Evolutionary conservation across 2,329 filamentous ascomycete species (phyloP), one percentile per base, ranked within the genome.

Genomic region (Pestalotiopsis sp.): DNA sequence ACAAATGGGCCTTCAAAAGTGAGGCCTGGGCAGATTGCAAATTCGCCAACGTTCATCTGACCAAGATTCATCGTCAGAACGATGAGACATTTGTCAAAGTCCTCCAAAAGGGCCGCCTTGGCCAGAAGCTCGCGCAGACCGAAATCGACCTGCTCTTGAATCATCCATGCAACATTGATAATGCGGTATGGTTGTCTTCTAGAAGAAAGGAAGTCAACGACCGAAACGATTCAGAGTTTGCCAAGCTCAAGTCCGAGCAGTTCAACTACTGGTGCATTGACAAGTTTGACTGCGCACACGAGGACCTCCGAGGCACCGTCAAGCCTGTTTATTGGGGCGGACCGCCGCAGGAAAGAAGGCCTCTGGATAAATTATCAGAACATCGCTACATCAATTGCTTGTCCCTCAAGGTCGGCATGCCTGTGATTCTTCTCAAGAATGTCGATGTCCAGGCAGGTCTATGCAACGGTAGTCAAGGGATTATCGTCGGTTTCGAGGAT

Each of bases 1-100:
- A 91, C 11, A 89, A 88, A 71, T 91, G 88, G 86, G 89, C 88
- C 0, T 91, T 91, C 71, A 79, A 81, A 20, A 89, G 86, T 70
- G 67, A 76, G 2, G 83, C 83, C 0, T 92, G 89, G 90, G 69
- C 78, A n/a, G 78, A 85, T 57, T 87, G 86, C 70, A 71, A 84
- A 1, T 90, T 91, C 72, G 75, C 75, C 2, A 81, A 87, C 67
- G 77, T 90, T 1, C 81, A 88, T 9, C 79, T 91, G 0, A 83
- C 78, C 1, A 79, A 83, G 4, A 87, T 91, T 3, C 87, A 89
- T 72, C 84, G 89, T 4, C 89, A 91, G 69, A 83, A 73, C 5
- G 88, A 91, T 69, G 68, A 75, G 49, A 72, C 72, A 0, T 91
- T 91, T 72, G 85, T 89, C 68, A 75, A 76, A 2, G 84, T 90